Base-by-base conservation (phyloP, 2,329 filamentous ascomycete species). In the Aspergillus caelatus region DNA sequence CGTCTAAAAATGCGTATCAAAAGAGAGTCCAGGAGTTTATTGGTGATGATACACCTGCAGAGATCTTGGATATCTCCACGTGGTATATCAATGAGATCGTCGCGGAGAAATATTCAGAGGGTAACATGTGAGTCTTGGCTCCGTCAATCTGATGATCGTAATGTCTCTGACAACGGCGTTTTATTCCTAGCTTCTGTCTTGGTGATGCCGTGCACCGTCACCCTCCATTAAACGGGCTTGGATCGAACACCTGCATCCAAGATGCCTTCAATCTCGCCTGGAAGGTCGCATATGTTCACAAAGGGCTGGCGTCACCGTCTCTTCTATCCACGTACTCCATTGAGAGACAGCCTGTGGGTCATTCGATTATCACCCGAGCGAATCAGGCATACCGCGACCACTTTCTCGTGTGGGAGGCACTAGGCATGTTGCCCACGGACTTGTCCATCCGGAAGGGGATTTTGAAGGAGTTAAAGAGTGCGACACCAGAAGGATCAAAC, bases 81-180 rank as follows among this genome's bases (percentile, higher is more conserved):
- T 90, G 88, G 88, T 79, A 77, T 59, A 84, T 89, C 68, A 88
- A 88, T 66, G 87, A 89, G 72, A 85, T 79, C 6, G 84, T 88
- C 1, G 88, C 87, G 0, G 83, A 88, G 70, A 75, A 78, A 14
- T 89, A 88, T 67, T 83, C 80, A 0, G 73, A 81, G 6, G 79
- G 81, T n/a, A 83, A 83, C 45, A 77, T 84, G 74, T 81, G 75
- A 66, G 72, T 73, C 19, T 30, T 28, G 23, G 12, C 19, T 28
- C 28, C 9, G 28, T 54, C n/a, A 14, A 19, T 36, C 34, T n/a
- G 26, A 16, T 54, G 16, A 54, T 2, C 52, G 28, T 34, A 26
- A 30, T 54, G 14, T 12, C 28, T 11, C 52, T 32, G 4, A 36
- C 34, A 14, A 36, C 34, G 34, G 14, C 28, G n/a, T 54, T 54